These are phyloP conservation scores for Pneumocystis carinii DNA, from an alignment of 1,139 yeast genomes.

Conservation along the genomic window DNA sequence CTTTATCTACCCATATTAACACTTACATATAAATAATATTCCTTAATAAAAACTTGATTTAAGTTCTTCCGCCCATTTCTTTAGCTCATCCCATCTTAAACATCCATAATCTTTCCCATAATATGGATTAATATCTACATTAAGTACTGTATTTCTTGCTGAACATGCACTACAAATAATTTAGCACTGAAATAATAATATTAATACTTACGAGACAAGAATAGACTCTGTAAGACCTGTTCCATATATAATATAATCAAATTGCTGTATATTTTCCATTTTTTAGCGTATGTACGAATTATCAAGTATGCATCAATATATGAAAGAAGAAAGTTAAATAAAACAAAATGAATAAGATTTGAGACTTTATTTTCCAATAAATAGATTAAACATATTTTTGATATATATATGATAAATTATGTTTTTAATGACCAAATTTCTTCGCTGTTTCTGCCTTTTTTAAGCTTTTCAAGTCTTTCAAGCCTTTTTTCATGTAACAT, in stretches of 20 bases:
- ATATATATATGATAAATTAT: background rate
- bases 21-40: background rate
- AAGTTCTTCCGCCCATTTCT: slow-evolving; percentile 48
- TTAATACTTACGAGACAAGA: slow-evolving; percentile 45
- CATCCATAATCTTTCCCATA: slow-evolving; percentile 86
- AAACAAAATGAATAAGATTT: background rate
- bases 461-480: slow-evolving; percentile 2
- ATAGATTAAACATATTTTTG: background rate
- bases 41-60: background rate
- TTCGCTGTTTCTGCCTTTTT: slow-evolving; percentile 12
- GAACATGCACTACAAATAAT: slow-evolving; percentile 43
- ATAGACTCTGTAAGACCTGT: slow-evolving; percentile 84
- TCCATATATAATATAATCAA: slow-evolving; percentile 82
- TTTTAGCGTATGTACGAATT: background rate
- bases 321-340: background rate
- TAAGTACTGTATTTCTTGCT: slow-evolving; percentile 72
- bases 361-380: background rate
- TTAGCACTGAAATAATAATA: background rate
- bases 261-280: slow-evolving; percentile 21
- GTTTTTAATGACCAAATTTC: slow-evolving; percentile 11
- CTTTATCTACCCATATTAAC: background rate
- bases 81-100: slow-evolving; percentile 68
- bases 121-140: slow-evolving; percentile 65
- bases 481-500: slow-evolving; percentile 6
- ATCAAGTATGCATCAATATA: background rate